Conservation (phyloP, 2,329 filamentous ascomycete species). For the Aspergillus sp. region DNA sequence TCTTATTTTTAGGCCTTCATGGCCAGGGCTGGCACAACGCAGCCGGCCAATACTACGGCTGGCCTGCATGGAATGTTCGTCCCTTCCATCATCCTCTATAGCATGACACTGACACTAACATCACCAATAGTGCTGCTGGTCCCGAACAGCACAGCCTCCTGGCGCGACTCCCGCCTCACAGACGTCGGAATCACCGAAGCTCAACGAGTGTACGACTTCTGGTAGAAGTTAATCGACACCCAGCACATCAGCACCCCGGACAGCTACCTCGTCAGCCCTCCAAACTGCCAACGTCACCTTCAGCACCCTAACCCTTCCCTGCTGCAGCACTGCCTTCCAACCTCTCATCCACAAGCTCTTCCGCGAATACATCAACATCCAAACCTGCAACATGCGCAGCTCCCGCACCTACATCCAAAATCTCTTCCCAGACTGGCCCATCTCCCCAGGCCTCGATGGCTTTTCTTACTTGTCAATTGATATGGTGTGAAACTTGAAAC, state of each 20-base stretch:
- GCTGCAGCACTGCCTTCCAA: conserved; percentile 41
- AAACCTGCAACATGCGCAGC: conserved; percentile 60
- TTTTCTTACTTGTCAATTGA: too few relatives aligned
- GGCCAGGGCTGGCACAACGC: background rate
- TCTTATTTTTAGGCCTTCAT: too few relatives aligned
- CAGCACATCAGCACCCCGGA: conserved; percentile 54
- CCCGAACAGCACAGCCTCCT: conserved; percentile 53
- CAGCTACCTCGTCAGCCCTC: conserved; percentile 53
- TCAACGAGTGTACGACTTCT: too few relatives aligned
- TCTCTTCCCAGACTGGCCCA: conserved; percentile 49
- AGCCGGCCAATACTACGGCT: conserved; percentile 54
- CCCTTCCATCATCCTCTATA: background rate
- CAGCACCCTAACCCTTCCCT: conserved; percentile 44
- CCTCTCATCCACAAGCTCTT: conserved; percentile 58
- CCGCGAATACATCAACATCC: conserved; percentile 58
- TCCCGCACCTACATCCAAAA: conserved; percentile 46
- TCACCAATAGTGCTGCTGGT: conserved; percentile 51
- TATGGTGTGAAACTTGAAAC: too few relatives aligned
- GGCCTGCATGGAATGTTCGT: conserved; percentile 59
- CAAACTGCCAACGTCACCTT: conserved; percentile 58
- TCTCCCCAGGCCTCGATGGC: conserved; percentile 39
- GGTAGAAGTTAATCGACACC: conserved; percentile 25
- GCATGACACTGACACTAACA: background rate
- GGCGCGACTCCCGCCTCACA: conserved; percentile 56
- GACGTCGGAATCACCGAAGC: too few relatives aligned